phyloP scores from a whole-genome alignment of 2,329 filamentous ascomycete species.

The Harringtonia aguacate region DNA sequence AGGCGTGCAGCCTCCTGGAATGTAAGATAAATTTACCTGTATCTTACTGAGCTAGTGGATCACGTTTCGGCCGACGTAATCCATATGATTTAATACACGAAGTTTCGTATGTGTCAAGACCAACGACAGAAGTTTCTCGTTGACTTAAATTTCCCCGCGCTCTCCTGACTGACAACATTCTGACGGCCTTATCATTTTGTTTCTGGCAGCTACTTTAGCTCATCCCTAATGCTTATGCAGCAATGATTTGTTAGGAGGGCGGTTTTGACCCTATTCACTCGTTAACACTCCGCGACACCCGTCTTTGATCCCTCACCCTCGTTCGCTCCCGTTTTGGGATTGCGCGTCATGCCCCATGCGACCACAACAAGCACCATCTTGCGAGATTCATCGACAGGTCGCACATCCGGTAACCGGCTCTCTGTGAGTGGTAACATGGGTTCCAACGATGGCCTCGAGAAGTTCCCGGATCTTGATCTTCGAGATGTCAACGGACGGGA shows the following conservation, averaged over 20 bases:
- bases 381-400: constrained; percentile 2
- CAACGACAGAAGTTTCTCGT: not conserved
- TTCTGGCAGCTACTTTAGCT: too few relatives aligned
- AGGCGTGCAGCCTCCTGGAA: too few relatives aligned
- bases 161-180: too few relatives aligned
- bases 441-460: constrained; percentile 31
- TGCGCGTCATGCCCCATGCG: constrained; percentile 10
- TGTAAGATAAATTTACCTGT: too few relatives aligned
- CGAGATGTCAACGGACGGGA: constrained; percentile 8
- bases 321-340: not conserved
- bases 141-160: too few relatives aligned
- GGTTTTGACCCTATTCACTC: constrained; percentile 5
- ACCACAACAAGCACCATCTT: constrained; percentile 1
- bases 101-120: not conserved
- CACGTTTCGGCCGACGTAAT: too few relatives aligned
- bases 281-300: not conserved
- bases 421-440: constrained; percentile 5
- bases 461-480: constrained; percentile 46
- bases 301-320: not conserved
- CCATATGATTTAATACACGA: too few relatives aligned
- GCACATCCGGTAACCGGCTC: not conserved
- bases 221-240: not conserved
- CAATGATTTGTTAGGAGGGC: constrained; percentile 7
- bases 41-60: too few relatives aligned
- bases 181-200: not conserved